These are phyloP conservation scores for Scutellaria barbata DNA, from an alignment of 257 asterid species.

Conservation along the genomic window DNA sequence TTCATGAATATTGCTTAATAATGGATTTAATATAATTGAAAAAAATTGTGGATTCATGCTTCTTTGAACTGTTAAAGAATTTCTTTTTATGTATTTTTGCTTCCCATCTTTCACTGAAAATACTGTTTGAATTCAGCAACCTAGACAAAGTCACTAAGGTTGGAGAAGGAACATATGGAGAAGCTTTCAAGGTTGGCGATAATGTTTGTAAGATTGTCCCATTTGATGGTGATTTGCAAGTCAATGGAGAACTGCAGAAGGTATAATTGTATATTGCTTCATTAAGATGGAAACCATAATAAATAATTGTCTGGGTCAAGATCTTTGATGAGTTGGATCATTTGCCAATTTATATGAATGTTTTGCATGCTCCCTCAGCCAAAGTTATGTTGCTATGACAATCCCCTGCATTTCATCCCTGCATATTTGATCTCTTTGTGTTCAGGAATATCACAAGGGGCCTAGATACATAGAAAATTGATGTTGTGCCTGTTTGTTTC, in stretches of 20 bases:
- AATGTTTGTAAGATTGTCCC: slow-evolving; percentile 96
- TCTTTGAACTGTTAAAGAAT: slow-evolving; percentile 17
- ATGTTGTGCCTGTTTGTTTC: not conserved
- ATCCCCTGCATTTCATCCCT: slow-evolving; percentile 17
- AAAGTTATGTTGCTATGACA: slow-evolving; percentile 9
- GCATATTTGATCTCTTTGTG: slow-evolving; percentile 18
- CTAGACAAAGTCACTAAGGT: slow-evolving; percentile 60
- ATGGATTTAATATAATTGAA: slow-evolving; percentile 10
- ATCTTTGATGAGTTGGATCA: slow-evolving; percentile 19
- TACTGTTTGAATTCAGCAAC: slow-evolving; percentile 55
- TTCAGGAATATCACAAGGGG: slow-evolving; percentile 13
- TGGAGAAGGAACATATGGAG: slow-evolving; percentile 98
- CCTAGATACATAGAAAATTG: slow-evolving; percentile 10
- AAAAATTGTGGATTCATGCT: slow-evolving; percentile 18
- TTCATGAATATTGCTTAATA: slow-evolving; percentile 11
- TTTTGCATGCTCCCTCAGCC: slow-evolving; percentile 23
- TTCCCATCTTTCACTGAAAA: slow-evolving; percentile 27
- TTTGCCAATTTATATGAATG: slow-evolving; percentile 13
- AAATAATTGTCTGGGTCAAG: not conserved
- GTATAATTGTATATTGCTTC: slow-evolving; percentile 42
- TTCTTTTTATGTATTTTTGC: not conserved
- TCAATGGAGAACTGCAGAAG: slow-evolving; percentile 93
- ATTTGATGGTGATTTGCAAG: slow-evolving; percentile 75
- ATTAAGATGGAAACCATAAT: slow-evolving; percentile 16
- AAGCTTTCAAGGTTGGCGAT: slow-evolving; percentile 87